Evolutionary conservation across 768 basidiomycete genomes (phyloP), one percentile per base, ranked within the genome.

Genomic region (Lactarius hengduanensis): DNA sequence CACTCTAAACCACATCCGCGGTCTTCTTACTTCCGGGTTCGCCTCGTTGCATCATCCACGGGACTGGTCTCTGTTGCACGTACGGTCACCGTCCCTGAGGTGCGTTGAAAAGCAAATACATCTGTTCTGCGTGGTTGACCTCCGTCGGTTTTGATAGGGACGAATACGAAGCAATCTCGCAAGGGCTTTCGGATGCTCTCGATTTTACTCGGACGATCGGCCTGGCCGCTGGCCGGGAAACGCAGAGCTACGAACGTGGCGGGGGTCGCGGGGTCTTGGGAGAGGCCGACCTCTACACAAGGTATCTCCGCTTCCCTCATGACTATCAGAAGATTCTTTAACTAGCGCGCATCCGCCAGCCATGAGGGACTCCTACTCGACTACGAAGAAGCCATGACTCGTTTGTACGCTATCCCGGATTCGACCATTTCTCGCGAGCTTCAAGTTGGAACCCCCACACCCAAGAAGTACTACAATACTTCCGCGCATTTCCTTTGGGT

Each of bases 401-500:
- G 95, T 38, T 78, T 81, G 64, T 82, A 89, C 64, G 78, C 86
- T 6, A 63, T 79, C 11, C 80, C 81, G 7, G 72, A 57, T 41
- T 58, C 57, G 22, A 62, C 47, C 7, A 45, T 22, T 32, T 57
- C 64, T 32, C 34, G 40, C 36, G 59, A 64, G 57, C 11, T 60
- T 13, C 36, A 38, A 38, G 11, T 38, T 69, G 62, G 61, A 54
- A 50, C 57, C 4, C n/a, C 54, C 3, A 36, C 57, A 40, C 69
- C 36, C 8, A 80, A 76, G 54, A 86, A 82, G 43, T 84, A 83
- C 75, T 98, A 96, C 78, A 96, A 98, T 74, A 91, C 92, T 18
- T 92, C 93, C 3, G 92, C 94, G 9, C 95, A 96, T 75, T 96
- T 97, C 78, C 77, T 98, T 59, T 99, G 96, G 96, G 92, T 99